Base-by-base conservation (phyloP, 805 yeast genomes). In the Saturnispora serradocipensis region DNA sequence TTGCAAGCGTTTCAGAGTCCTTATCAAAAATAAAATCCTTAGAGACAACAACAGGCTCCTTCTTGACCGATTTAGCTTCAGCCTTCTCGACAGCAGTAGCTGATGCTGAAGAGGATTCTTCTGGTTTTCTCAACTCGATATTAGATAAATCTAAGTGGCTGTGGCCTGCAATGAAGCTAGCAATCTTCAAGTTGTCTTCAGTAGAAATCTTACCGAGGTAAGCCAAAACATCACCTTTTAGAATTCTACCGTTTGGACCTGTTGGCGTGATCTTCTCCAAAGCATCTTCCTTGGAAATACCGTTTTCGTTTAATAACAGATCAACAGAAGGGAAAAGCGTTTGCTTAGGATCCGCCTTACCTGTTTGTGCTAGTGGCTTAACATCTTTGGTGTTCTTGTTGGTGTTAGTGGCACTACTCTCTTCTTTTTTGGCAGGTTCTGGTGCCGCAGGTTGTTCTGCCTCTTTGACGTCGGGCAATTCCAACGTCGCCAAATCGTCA, bases 181-280 rank as follows among this genome's bases (percentile, higher is more conserved):
- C 72, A 53, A 90, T 73, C 20, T 69, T 65, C 18, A 67, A 60
- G 24, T 81, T 80, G 6, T 83, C 69, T 8, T 77, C 81, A 38
- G 71, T 60, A 10, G 87, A 68, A 50, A 90, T 85, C 54, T 77
- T 68, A 28, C 98, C 97, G 49, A 90, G 62, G 63, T 79, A 81
- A 0, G 95, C 93, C 57, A 90, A 74, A 1, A 90, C 91, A 66
- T 91, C 99, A 56, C 98, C 98, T 69, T 86, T 87, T 56, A 91
- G 74, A 40, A 91, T 65, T 61, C 96, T 77, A 9, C 98, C 98
- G 52, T 82, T 76, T 28, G 95, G 95, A 20, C 98, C 99, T 1
- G 95, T 75, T 7, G 97, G 95, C 40, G 78, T 72, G 60, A 91
- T 87, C 56, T 83, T 80, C 8, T 71, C 61, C 20, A 86, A 55